Conservation (phyloP, 257 asterid genomes). For the Plantago major region DNA sequence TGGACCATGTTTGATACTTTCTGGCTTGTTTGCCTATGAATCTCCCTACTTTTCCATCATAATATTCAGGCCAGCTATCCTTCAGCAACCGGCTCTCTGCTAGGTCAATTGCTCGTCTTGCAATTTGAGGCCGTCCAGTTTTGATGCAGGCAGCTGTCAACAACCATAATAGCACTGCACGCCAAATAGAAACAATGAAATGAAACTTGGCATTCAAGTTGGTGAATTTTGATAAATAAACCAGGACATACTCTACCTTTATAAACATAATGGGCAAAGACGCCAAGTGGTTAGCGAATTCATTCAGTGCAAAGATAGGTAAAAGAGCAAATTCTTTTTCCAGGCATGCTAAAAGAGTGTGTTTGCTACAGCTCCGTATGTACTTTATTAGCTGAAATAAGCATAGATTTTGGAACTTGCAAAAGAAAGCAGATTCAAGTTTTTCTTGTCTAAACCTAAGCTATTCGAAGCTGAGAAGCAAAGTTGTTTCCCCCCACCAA, state of each 20-base stretch:
- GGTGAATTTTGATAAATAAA: not conserved
- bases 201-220: not conserved
- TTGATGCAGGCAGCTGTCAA: conserved; percentile 83
- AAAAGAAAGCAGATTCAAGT: too few relatives aligned
- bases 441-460: too few relatives aligned
- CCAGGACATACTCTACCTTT: not conserved
- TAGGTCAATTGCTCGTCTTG: conserved; percentile 78
- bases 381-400: too few relatives aligned
- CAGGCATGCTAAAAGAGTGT: too few relatives aligned
- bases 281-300: not conserved
- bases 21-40: conserved; percentile 72
- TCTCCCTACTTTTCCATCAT: conserved; percentile 70
- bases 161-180: conserved; percentile 69
- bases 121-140: conserved; percentile 77
- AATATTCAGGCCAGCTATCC: conserved; percentile 83
- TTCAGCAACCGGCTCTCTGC: conserved; percentile 78
- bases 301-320: not conserved
- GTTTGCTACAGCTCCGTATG: too few relatives aligned
- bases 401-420: too few relatives aligned
- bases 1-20: conserved; percentile 78
- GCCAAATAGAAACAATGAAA: conserved; percentile 16
- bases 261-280: not conserved
- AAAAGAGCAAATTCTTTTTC: not conserved
- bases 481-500: too few relatives aligned
- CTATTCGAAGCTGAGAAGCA: too few relatives aligned